Evolutionary conservation across 768 basidiomycete genomes (phyloP).

Genomic region (Hortiboletus flavorubellus): DNA sequence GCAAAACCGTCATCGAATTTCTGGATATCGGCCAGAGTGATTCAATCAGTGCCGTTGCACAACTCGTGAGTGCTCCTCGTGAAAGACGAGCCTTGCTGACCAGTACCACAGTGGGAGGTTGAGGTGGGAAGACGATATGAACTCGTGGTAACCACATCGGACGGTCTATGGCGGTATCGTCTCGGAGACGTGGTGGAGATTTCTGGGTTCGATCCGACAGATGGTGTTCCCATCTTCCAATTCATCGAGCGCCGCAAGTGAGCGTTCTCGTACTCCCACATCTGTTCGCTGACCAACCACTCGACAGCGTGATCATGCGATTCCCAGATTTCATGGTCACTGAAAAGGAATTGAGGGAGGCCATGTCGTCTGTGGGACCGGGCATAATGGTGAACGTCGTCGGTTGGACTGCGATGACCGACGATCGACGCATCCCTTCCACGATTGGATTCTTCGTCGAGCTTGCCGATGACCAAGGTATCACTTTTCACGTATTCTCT

Average conservation of each 20-base stretch:
- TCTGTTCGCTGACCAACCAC: neutral
- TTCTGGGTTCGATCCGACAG: no score
- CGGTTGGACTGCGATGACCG: conserved; percentile 14
- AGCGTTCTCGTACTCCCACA: neutral
- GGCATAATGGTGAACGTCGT: neutral
- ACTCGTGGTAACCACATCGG: no score
- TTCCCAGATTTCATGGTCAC: conserved; percentile 12
- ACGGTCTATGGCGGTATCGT: no score
- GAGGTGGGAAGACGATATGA: neutral
- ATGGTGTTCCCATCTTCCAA: conserved; percentile 2
- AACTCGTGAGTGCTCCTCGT: conserved; percentile 1
- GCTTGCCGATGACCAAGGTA: conserved; percentile 4
- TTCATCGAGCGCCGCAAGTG: conserved; percentile 17
- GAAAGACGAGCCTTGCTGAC: neutral
- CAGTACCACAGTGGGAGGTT: conserved; percentile 14
- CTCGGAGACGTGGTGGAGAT: no score
- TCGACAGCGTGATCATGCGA: conserved; percentile 5
- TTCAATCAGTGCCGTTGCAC: neutral
- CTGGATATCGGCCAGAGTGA: conserved; percentile 9
- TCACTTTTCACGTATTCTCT: neutral
- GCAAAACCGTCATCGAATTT: conserved; percentile 8
- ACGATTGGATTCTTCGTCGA: conserved; percentile 19
- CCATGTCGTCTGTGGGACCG: neutral
- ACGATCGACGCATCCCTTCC: conserved; percentile 1
- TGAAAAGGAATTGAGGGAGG: conserved; percentile 9